These are phyloP conservation scores for Pilaira anomala DNA, from an alignment of 192 early-diverging fungal species.

Conservation along the genomic window DNA sequence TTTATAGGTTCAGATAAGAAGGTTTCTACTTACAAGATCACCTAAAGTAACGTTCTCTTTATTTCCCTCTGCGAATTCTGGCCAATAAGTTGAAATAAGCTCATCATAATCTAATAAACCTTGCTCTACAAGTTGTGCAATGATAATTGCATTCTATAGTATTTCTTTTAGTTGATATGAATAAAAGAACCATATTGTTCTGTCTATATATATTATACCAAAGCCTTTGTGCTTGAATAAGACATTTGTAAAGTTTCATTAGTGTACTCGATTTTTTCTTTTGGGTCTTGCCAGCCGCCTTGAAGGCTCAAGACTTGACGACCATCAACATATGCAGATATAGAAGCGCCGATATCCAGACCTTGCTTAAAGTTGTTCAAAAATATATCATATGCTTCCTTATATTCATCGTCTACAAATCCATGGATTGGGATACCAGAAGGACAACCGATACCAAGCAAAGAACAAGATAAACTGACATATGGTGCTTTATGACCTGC, in stretches of 20 bases:
- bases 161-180: no score
- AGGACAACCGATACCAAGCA: neutral
- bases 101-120: constrained; percentile 52
- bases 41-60: constrained; percentile 65
- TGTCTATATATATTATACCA: constrained; percentile 45
- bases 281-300: constrained; percentile 55
- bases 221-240: constrained; percentile 59
- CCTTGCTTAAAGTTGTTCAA: constrained; percentile 32
- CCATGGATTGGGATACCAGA: neutral
- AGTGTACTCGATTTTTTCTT: constrained; percentile 38
- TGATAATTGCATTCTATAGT: no score
- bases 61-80: constrained; percentile 67
- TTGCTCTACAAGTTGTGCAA: constrained; percentile 57
- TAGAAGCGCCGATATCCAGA: constrained; percentile 48
- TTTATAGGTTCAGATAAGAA: no score
- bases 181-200: no score
- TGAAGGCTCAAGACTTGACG: constrained; percentile 57
- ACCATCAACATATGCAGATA: constrained; percentile 47
- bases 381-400: constrained; percentile 2
- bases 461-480: neutral
- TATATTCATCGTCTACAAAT: constrained; percentile 16
- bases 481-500: neutral
- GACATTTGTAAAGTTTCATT: constrained; percentile 61
- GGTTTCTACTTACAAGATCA: constrained; percentile 46
- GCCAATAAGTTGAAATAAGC: constrained; percentile 61